A percentile compares a stretch with the other conserved stretches of the same genome.
Evolutionary conservation across 2,329 filamentous ascomycete species (phyloP).

Genomic region (Ophiostoma sp.): DNA sequence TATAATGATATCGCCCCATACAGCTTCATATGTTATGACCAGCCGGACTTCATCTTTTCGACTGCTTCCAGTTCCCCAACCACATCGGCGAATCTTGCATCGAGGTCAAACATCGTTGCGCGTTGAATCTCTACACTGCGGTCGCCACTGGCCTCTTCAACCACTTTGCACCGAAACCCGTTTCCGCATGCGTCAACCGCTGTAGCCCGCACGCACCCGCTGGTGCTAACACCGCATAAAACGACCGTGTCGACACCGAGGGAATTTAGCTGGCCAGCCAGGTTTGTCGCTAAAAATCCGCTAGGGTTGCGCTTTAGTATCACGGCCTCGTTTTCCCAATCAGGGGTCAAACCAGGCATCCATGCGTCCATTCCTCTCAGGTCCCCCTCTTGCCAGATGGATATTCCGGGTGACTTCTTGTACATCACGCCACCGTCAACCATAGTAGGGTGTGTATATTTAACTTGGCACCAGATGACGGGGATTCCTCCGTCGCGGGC

Average conservation of each 20-base stretch:
- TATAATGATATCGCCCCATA: background rate
- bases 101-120: slow-evolving; percentile 42
- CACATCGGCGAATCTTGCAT: slow-evolving; percentile 44
- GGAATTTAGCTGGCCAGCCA: slow-evolving; percentile 38
- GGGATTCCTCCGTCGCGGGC: slow-evolving; percentile 37
- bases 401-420: slow-evolving; percentile 39
- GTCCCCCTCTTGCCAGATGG: slow-evolving; percentile 40
- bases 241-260: slow-evolving; percentile 41
- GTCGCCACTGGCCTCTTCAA: slow-evolving; percentile 42
- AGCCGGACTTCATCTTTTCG: slow-evolving; percentile 36
- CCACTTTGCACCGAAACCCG: slow-evolving; percentile 43
- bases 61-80: slow-evolving; percentile 40
- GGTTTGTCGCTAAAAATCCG: slow-evolving; percentile 43
- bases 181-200: slow-evolving; percentile 42
- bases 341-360: slow-evolving; percentile 38
- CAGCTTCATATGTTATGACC: slow-evolving; percentile 26
- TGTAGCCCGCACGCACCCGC: slow-evolving; percentile 42
- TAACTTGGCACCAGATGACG: slow-evolving; percentile 42
- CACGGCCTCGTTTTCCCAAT: slow-evolving; percentile 33
- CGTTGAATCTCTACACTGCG: slow-evolving; percentile 40
- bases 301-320: slow-evolving; percentile 42
- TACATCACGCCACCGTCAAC: slow-evolving; percentile 41
- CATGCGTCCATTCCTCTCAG: slow-evolving; percentile 37
- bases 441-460: slow-evolving; percentile 41
- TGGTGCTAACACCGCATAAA: slow-evolving; percentile 45